These are phyloP conservation scores for Hypoxylon cercidicola DNA, from an alignment of 495 filamentous ascomycete genomes.

Conservation along the genomic window DNA sequence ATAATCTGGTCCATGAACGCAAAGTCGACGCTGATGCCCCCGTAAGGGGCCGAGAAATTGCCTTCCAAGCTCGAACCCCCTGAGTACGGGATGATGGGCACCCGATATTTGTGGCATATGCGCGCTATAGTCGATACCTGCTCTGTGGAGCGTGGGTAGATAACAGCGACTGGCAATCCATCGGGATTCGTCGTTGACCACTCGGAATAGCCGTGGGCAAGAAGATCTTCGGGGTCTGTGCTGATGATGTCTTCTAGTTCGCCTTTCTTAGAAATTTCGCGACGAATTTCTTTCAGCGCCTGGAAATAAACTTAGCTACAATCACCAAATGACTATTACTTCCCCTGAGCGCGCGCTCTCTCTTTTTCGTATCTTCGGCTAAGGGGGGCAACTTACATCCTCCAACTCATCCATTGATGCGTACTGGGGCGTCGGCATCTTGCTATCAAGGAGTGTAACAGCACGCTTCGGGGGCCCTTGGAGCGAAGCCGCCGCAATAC, in stretches of 20 bases:
- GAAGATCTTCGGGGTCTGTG: constrained; percentile 84
- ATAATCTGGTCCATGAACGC: constrained; percentile 85
- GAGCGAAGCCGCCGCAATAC: constrained; percentile 42
- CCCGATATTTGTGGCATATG: constrained; percentile 81
- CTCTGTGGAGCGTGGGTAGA: constrained; percentile 79
- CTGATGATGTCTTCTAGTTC: constrained; percentile 78
- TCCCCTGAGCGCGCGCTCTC: not conserved
- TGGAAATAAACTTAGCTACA: constrained; percentile 50
- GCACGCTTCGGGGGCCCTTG: constrained; percentile 33
- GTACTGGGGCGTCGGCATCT: constrained; percentile 53
- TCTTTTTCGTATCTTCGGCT: not conserved
- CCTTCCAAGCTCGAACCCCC: constrained; percentile 89
- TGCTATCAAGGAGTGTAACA: constrained; percentile 53
- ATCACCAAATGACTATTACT: not conserved
- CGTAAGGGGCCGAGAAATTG: constrained; percentile 86
- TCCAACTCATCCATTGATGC: constrained; percentile 62
- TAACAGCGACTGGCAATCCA: constrained; percentile 80
- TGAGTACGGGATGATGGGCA: constrained; percentile 90
- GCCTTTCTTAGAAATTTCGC: constrained; percentile 53
- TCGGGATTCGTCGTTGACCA: constrained; percentile 88
- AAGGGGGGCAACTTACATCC: constrained; percentile 50
- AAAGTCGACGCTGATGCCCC: constrained; percentile 91
- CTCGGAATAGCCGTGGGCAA: constrained; percentile 85
- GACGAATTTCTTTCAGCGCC: constrained; percentile 71
- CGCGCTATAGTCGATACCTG: constrained; percentile 84